Percentiles rank a stretch among this genome's conserved stretches.
These are phyloP conservation scores for Pseudogymnoascus sp. DNA, from an alignment of 2,329 filamentous ascomycete genomes.

Conservation along the genomic window DNA sequence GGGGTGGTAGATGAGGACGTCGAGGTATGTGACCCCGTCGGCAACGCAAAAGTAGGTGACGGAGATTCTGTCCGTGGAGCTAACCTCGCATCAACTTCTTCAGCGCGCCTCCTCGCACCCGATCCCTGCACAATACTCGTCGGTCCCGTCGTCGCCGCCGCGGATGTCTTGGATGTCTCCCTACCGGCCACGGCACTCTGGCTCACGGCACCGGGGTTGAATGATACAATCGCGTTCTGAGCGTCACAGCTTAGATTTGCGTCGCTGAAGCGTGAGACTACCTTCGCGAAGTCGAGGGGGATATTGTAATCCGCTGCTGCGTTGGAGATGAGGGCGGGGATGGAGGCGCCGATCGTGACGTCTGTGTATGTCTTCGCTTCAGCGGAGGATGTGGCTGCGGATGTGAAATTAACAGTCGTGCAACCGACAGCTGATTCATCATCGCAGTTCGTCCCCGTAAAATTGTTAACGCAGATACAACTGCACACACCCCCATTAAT, in stretches of 20 bases:
- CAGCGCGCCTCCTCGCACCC: not conserved
- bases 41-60: not conserved
- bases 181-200: conserved; percentile 14
- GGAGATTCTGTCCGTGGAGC: not conserved
- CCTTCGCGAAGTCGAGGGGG: conserved; percentile 57
- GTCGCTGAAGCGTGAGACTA: conserved; percentile 68
- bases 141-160: conserved; percentile 7
- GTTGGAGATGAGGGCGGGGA: conserved; percentile 63
- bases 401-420: conserved; percentile 38
- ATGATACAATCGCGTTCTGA: conserved; percentile 82
- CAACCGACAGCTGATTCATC: conserved; percentile 44
- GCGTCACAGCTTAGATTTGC: conserved; percentile 70
- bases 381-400: conserved; percentile 22
- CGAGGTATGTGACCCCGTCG: conserved; percentile 7
- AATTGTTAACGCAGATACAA: conserved; percentile 85
- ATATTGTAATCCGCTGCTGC: conserved; percentile 65
- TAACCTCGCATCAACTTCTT: not conserved
- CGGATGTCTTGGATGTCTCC: conserved; percentile 6
- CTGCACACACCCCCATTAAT: conserved; percentile 61
- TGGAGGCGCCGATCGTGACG: conserved; percentile 71
- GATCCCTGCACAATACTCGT: conserved; percentile 11
- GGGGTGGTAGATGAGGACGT: not conserved
- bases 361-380: conserved; percentile 37
- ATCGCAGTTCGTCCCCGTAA: conserved; percentile 56
- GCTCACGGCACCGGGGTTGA: conserved; percentile 45